phyloP scores from a whole-genome alignment of 768 basidiomycete species.

The Leucosporidium creatinivorum region DNA sequence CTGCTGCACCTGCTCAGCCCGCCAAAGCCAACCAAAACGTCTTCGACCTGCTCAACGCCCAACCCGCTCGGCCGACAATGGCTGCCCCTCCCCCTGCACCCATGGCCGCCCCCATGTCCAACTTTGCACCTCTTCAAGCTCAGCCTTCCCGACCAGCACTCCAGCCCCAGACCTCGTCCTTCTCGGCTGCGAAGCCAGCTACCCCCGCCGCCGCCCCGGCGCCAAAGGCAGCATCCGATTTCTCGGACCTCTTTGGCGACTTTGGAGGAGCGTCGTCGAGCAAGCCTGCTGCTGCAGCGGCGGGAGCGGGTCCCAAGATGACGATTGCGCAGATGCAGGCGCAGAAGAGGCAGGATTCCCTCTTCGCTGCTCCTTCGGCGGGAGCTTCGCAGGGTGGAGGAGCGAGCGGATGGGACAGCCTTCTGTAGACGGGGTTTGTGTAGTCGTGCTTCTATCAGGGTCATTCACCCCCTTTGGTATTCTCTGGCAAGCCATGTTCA shows the following conservation, averaged over 20 bases:
- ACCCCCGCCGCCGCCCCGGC: neutral
- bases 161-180: slow-evolving; percentile 10
- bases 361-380: slow-evolving; percentile 1
- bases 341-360: slow-evolving; percentile 22
- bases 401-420: slow-evolving; percentile 1
- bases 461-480: no score
- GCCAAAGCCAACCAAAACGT: slow-evolving; percentile 36
- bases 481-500: no score
- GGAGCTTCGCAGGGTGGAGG: neutral
- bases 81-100: slow-evolving; percentile 18
- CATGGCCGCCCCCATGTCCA: slow-evolving; percentile 43
- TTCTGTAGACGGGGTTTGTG: neutral
- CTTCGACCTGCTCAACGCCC: slow-evolving; percentile 41
- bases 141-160: slow-evolving; percentile 16
- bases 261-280: neutral
- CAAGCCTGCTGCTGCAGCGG: neutral
- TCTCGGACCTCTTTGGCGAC: slow-evolving; percentile 31
- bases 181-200: neutral
- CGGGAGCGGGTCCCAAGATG: neutral
- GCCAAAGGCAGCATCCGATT: slow-evolving; percentile 24
- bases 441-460: no score
- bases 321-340: slow-evolving; percentile 26
- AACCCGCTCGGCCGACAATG: slow-evolving; percentile 27
- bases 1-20: slow-evolving; percentile 27
- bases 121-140: slow-evolving; percentile 39